Percentiles rank a stretch among this genome's conserved stretches.
Evolutionary conservation across 2,329 filamentous ascomycete genomes (phyloP).

Genomic region (Trichoderma aggressivum): DNA sequence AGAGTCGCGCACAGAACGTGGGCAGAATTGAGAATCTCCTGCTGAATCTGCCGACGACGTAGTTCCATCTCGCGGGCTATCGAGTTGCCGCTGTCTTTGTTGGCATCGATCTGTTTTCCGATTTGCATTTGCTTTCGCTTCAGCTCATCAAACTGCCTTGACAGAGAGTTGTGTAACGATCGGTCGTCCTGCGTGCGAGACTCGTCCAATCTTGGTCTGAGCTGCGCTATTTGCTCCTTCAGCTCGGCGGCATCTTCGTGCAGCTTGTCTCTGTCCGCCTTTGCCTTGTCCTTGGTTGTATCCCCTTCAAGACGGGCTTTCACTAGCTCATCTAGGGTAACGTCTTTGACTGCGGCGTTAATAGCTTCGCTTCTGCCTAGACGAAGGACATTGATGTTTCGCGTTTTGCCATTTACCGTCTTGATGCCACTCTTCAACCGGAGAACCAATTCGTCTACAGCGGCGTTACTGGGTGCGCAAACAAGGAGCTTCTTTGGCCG

Average conservation of each 20-base stretch:
- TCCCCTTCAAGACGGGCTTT: constrained; percentile 65
- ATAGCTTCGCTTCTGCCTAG: constrained; percentile 90
- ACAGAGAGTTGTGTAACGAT: constrained; percentile 51
- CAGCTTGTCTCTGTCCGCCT: constrained; percentile 55
- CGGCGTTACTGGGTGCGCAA: constrained; percentile 97
- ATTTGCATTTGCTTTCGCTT: constrained; percentile 71
- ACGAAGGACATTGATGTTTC: constrained; percentile 82
- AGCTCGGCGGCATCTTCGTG: constrained; percentile 65
- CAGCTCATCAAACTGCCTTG: constrained; percentile 73
- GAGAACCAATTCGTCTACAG: constrained; percentile 92
- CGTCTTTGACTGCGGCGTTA: constrained; percentile 81
- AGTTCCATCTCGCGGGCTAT: constrained; percentile 82
- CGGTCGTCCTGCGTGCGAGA: constrained; percentile 55
- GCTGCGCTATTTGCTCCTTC: constrained; percentile 68
- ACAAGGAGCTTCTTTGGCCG: constrained; percentile 80
- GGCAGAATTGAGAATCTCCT: constrained; percentile 84
- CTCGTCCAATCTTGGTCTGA: constrained; percentile 69
- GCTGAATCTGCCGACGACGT: constrained; percentile 77
- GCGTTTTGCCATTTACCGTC: constrained; percentile 66
- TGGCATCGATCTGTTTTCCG: constrained; percentile 78
- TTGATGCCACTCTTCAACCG: constrained; percentile 85
- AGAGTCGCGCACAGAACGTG: constrained; percentile 94
- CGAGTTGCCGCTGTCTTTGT: constrained; percentile 81
- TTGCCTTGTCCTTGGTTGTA: constrained; percentile 55
- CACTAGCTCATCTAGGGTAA: constrained; percentile 90